Evolutionary conservation across 106 monocot genomes (phyloP), one percentile per base, ranked within the genome.

Genomic region (Vanilla planifolia): DNA sequence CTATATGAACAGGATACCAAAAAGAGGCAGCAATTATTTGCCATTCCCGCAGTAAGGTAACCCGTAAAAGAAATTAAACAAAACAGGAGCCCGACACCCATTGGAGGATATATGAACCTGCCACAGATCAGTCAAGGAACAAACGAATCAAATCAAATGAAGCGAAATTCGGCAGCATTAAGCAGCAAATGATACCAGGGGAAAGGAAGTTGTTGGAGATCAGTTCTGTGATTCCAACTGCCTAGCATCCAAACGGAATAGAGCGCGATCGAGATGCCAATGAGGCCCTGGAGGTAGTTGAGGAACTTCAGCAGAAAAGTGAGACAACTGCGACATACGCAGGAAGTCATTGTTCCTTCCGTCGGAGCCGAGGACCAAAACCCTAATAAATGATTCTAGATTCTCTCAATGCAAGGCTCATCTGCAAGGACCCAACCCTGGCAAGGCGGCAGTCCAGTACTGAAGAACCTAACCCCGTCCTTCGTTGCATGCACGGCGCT

Each of bases 221-320:
- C 78, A 20, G 24, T 29, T 59, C 71, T 83, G 17, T 67, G 80
- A 45, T 73, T 77, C 33, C 40, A 40, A 14, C 7, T 40, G 40
- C 40, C 40, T 14, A 86, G 68, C 33, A 86, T 59, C 85, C 86
- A 89, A 0, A 80, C 42, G 40, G 85, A 79, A 64, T 86, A 94
- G 19, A 94, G 64, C 7, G 75, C 2, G 55, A 80, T 43, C 26
- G 82, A 77, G 36, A 86, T 37, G 1, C 86, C 94, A n/a, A 68
- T 70, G 71, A 94, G 86, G 60, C 75, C 52, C 25, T 94, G 94
- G 20, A 94, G 73, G 72, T 83, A 94, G 43, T 70, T 80, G 72
- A 94, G 75, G 30, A 86, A 23, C 67, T 86, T 89, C 33, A 94
- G 68, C 43, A 86, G 59, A 58, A 35, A 60, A 6, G 70, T 75